Percentiles rank a stretch among this genome's conserved stretches.
phyloP scores from a whole-genome alignment of 192 early-diverging fungal genomes.

The Piromyces finnis region DNA sequence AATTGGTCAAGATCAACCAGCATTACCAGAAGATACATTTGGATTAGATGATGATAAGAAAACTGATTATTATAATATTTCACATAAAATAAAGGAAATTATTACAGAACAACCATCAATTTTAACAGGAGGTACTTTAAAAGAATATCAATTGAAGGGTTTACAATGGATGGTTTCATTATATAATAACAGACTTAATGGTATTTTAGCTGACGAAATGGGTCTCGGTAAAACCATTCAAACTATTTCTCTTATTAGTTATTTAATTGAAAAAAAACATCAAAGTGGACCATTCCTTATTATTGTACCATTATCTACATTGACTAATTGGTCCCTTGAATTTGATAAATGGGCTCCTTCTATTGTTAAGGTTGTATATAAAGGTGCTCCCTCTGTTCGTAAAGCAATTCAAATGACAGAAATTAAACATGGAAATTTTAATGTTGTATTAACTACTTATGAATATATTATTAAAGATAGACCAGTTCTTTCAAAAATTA shows the following conservation, averaged over 20 bases:
- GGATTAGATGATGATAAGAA: constrained; percentile 14
- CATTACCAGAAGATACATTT: constrained; percentile 12
- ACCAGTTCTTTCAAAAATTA: constrained; percentile 66
- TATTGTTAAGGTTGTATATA: constrained; percentile 78
- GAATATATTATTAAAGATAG: constrained; percentile 88
- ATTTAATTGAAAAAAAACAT: constrained; percentile 84
- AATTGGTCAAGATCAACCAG: constrained; percentile 14
- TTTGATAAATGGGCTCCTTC: constrained; percentile 96
- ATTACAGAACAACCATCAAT: constrained; percentile 64
- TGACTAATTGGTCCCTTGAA: constrained; percentile 93
- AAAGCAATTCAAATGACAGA: constrained; percentile 42
- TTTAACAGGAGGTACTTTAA: constrained; percentile 74
- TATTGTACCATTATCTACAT: constrained; percentile 86
- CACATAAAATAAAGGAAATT: constrained; percentile 72
- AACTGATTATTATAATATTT: constrained; percentile 61
- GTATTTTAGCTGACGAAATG: constrained; percentile 96
- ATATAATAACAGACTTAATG: constrained; percentile 96
- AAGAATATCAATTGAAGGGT: constrained; percentile 94
- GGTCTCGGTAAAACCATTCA: constrained; percentile 67
- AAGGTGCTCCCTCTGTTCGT: constrained; percentile 63
- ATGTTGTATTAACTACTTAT: constrained; percentile 91
- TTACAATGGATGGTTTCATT: constrained; percentile 98
- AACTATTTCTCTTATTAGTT: constrained; percentile 88
- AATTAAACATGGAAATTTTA: constrained; percentile 65
- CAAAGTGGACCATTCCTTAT: constrained; percentile 92